phyloP scores from a whole-genome alignment of 257 asterid genomes.

The Phtheirospermum japonicum region DNA sequence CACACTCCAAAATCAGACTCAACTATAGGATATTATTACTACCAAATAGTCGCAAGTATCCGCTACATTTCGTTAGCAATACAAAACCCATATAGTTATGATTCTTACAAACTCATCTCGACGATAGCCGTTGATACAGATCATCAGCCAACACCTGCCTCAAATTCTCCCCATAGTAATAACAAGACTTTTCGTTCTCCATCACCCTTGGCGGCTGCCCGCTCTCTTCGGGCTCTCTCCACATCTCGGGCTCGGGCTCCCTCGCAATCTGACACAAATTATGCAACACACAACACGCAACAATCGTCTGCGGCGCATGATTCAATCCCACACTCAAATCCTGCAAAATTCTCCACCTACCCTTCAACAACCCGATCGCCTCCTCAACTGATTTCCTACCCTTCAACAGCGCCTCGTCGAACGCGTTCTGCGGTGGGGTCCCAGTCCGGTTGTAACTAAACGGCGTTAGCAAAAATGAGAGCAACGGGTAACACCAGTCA shows the following conservation, averaged over 20 bases:
- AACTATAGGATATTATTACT: constrained; percentile 15
- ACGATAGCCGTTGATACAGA: constrained; percentile 75
- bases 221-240: constrained; percentile 95
- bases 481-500: constrained; percentile 84
- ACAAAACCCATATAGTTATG: constrained; percentile 26
- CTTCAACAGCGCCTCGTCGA: constrained; percentile 78
- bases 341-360: constrained; percentile 94
- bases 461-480: constrained; percentile 82
- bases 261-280: constrained; percentile 92
- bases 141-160: constrained; percentile 92
- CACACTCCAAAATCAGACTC: constrained; percentile 16
- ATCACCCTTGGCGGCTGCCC: constrained; percentile 72
- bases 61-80: constrained; percentile 29
- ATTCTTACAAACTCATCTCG: constrained; percentile 55
- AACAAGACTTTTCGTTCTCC: constrained; percentile 77
- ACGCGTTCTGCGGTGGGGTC: constrained; percentile 73
- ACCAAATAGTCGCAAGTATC: no score
- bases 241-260: constrained; percentile 96
- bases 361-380: constrained; percentile 88
- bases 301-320: constrained; percentile 92
- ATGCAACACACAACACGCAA: constrained; percentile 96
- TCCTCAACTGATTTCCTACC: constrained; percentile 84
- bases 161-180: constrained; percentile 71
- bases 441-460: constrained; percentile 67
- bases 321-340: constrained; percentile 86